A percentile compares a stretch with the other conserved stretches of the same genome.
Conservation (phyloP, 345 rosid genomes). For the Populus euphratica region DNA sequence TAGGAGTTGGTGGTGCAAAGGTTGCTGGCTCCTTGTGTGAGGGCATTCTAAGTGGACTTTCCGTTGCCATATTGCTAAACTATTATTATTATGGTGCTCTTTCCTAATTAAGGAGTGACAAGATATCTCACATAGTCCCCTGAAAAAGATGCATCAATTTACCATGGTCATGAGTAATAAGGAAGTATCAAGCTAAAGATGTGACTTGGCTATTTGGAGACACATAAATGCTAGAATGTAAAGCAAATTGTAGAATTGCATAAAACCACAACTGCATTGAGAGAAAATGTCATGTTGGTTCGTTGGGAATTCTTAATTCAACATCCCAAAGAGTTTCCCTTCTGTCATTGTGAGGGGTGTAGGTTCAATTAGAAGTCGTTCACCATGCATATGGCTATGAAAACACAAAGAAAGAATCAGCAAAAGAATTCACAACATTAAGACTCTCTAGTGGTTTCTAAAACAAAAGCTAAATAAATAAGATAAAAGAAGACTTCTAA, state of each 20-base stretch:
- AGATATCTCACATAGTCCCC: neutral
- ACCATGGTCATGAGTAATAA: neutral
- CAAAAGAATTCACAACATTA: neutral
- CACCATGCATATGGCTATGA: neutral
- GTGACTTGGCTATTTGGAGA: neutral
- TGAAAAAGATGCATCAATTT: slow-evolving; percentile 5
- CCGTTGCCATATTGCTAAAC: slow-evolving; percentile 44
- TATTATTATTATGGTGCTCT: neutral
- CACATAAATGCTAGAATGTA: neutral
- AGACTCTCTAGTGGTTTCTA: neutral
- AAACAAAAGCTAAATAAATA: neutral
- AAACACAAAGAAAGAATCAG: neutral
- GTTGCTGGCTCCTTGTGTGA: slow-evolving; percentile 20
- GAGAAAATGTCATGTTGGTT: too few species aligned
- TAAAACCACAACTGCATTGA: neutral
- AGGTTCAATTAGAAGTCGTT: neutral
- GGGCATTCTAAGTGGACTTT: slow-evolving; percentile 52
- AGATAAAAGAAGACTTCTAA: neutral
- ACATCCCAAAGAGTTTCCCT: too few species aligned
- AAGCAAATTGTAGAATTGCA: neutral
- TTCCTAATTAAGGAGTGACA: neutral
- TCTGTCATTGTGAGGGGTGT: neutral
- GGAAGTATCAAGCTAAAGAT: neutral
- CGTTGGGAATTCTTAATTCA: too few species aligned
- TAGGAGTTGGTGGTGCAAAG: slow-evolving; percentile 26